Conservation (phyloP, 768 basidiomycete genomes). For the Russula emetica region DNA sequence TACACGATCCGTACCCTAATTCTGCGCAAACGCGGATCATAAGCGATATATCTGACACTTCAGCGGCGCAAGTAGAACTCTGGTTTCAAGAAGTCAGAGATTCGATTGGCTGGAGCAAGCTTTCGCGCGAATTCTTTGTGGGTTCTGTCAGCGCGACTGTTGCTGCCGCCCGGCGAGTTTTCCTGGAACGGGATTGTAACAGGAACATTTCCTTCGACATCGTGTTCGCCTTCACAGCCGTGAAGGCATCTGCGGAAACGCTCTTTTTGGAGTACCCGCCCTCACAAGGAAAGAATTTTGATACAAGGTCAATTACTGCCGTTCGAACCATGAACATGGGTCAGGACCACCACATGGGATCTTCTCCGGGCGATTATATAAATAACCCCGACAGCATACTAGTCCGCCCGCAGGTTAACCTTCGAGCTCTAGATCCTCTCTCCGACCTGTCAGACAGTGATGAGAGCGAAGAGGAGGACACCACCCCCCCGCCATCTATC, state of each 20-base stretch:
- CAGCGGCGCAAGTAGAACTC: constrained; percentile 10
- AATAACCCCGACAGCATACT: background rate
- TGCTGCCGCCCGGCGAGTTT: constrained; percentile 32
- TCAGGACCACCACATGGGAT: no score
- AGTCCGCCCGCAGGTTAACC: background rate
- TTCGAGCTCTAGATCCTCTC: background rate
- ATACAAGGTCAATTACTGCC: background rate
- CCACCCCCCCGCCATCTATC: constrained; percentile 15
- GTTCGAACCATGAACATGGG: no score
- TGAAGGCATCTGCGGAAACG: constrained; percentile 33
- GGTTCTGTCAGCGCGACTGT: constrained; percentile 30
- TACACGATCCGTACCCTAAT: constrained; percentile 52
- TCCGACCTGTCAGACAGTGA: background rate
- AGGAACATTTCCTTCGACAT: constrained; percentile 16
- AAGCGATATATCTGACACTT: constrained; percentile 5
- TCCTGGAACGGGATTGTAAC: constrained; percentile 29
- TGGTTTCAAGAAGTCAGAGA: constrained; percentile 30
- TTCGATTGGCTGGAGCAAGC: constrained; percentile 28
- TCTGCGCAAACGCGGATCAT: constrained; percentile 18
- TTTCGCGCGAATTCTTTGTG: constrained; percentile 26
- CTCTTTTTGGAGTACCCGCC: constrained; percentile 32
- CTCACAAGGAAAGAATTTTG: background rate
- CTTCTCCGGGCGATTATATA: no score
- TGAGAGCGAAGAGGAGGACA: constrained; percentile 17
- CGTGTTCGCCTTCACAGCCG: constrained; percentile 28